These are phyloP conservation scores for Zymoseptoria passerinii DNA, from an alignment of 2,329 filamentous ascomycete genomes.

Conservation along the genomic window DNA sequence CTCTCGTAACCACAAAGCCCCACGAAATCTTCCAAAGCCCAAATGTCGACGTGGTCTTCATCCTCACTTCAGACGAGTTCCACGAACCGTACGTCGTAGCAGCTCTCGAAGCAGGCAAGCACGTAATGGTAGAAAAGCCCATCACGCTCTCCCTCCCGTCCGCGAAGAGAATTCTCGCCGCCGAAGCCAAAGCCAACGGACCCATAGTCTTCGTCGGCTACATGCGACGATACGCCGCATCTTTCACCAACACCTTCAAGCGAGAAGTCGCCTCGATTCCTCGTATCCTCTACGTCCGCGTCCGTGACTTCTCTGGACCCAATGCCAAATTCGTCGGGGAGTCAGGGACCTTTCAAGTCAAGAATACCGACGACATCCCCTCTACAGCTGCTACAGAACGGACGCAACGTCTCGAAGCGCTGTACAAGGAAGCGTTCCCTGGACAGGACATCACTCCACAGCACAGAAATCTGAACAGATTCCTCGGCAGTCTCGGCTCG, in stretches of 20 bases:
- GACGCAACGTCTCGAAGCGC: slow-evolving; percentile 17
- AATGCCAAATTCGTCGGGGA: slow-evolving; percentile 44
- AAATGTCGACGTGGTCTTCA: slow-evolving; percentile 47
- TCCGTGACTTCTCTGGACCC: slow-evolving; percentile 48
- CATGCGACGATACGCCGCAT: slow-evolving; percentile 52
- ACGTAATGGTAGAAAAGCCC: slow-evolving; percentile 54
- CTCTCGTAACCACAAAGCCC: slow-evolving; percentile 31
- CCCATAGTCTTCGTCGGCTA: slow-evolving; percentile 51
- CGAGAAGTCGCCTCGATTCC: slow-evolving; percentile 45
- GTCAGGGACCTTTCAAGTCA: slow-evolving; percentile 41
- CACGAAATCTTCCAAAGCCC: slow-evolving; percentile 36
- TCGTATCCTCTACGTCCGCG: slow-evolving; percentile 48
- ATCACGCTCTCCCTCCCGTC: slow-evolving; percentile 43
- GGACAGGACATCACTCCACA: slow-evolving; percentile 26
- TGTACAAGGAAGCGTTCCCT: slow-evolving; percentile 29
- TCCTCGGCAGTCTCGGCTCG: slow-evolving; percentile 43
- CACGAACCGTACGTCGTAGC: slow-evolving; percentile 46
- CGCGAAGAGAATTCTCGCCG: slow-evolving; percentile 41
- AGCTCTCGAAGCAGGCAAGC: slow-evolving; percentile 47
- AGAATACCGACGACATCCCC: slow-evolving; percentile 35
- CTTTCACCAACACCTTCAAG: slow-evolving; percentile 46
- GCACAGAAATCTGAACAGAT: slow-evolving; percentile 31
- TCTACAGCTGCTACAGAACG: slow-evolving; percentile 19
- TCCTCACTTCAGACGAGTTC: slow-evolving; percentile 46
- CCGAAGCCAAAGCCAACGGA: slow-evolving; percentile 38